Percentiles rank a stretch among this genome's conserved stretches.
phyloP scores from a whole-genome alignment of 306 rosid genomes.

The Dryas alaskensis region DNA sequence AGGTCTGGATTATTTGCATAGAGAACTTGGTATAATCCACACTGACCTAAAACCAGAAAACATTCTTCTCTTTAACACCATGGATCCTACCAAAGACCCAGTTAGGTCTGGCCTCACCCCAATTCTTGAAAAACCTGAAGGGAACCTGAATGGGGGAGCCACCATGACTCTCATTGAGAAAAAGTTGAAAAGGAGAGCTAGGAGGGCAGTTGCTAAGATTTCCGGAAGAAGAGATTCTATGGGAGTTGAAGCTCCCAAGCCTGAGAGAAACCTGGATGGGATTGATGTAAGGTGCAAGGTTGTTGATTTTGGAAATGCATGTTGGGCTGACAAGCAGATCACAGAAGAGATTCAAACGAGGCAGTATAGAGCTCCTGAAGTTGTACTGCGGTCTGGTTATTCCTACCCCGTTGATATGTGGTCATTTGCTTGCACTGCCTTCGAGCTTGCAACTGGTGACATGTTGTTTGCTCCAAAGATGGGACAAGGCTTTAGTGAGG shows the following conservation, averaged over 20 bases:
- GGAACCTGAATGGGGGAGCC: slow-evolving; percentile 62
- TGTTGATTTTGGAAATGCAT: slow-evolving; percentile 93
- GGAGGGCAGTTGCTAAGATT: slow-evolving; percentile 87
- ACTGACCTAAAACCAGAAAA: slow-evolving; percentile 92
- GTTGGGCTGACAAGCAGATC: slow-evolving; percentile 75
- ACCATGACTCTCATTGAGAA: slow-evolving; percentile 70
- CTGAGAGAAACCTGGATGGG: slow-evolving; percentile 60
- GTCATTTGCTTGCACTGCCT: slow-evolving; percentile 91
- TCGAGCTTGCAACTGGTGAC: slow-evolving; percentile 96
- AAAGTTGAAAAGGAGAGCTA: slow-evolving; percentile 81
- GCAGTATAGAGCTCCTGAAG: slow-evolving; percentile 98
- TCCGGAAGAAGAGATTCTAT: slow-evolving; percentile 66
- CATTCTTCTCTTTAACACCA: slow-evolving; percentile 75
- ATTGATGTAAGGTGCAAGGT: slow-evolving; percentile 85
- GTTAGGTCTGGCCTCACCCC: slow-evolving; percentile 57
- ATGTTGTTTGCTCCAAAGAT: slow-evolving; percentile 83
- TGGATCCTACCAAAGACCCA: slow-evolving; percentile 85
- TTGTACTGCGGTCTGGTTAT: slow-evolving; percentile 72
- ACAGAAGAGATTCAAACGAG: slow-evolving; percentile 90
- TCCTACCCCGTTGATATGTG: slow-evolving; percentile 88
- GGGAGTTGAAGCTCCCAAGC: slow-evolving; percentile 58
- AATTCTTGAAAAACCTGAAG: slow-evolving; percentile 77
- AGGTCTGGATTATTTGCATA: slow-evolving; percentile 89
- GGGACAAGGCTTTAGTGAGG: slow-evolving; percentile 86
- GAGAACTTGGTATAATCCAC: slow-evolving; percentile 87